A percentile compares a stretch with the other conserved stretches of the same genome.
Conservation (phyloP, 352 stramenopile genomes). For the Phytophthora pisi region DNA sequence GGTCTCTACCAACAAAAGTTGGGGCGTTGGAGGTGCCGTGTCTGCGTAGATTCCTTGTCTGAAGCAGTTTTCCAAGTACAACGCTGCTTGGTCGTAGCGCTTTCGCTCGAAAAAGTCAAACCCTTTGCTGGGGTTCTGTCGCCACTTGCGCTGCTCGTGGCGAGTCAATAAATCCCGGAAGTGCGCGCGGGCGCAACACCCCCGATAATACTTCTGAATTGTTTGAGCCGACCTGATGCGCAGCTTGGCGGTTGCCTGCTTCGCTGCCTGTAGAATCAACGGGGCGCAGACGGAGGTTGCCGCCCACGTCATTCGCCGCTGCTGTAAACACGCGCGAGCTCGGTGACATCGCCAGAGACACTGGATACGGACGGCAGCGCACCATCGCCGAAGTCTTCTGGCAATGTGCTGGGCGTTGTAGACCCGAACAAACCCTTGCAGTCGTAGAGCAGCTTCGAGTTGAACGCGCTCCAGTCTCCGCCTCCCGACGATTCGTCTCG, state of each 20-base stretch:
- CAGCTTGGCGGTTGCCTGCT: conserved; percentile 26
- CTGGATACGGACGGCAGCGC: conserved; percentile 47
- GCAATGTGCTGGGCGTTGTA: conserved; percentile 38
- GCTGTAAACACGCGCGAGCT: conserved; percentile 29
- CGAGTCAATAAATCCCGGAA: conserved; percentile 41
- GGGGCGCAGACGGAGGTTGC: conserved; percentile 25
- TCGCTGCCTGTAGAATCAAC: conserved; percentile 25
- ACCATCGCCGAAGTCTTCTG: conserved; percentile 29
- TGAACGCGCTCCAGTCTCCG: conserved; percentile 27
- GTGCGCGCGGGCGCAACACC: conserved; percentile 34
- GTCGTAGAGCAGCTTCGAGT: conserved; percentile 24
- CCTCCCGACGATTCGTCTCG: conserved; percentile 31
- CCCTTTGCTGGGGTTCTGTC: conserved; percentile 57
- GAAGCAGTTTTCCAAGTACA: conserved; percentile 58
- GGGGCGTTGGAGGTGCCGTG: not conserved
- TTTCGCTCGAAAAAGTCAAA: conserved; percentile 42
- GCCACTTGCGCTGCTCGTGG: conserved; percentile 51
- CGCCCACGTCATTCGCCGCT: conserved; percentile 23
- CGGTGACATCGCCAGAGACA: conserved; percentile 49
- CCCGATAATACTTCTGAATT: conserved; percentile 60
- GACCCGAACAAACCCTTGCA: conserved; percentile 61
- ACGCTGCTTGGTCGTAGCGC: conserved; percentile 48
- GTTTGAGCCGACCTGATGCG: conserved; percentile 29
- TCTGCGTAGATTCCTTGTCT: conserved; percentile 44
- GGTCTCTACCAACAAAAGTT: not conserved